Percentiles rank a stretch among this genome's conserved stretches.
Conservation (phyloP, 768 basidiomycete genomes). For the Suillus fuscotomentosus region DNA sequence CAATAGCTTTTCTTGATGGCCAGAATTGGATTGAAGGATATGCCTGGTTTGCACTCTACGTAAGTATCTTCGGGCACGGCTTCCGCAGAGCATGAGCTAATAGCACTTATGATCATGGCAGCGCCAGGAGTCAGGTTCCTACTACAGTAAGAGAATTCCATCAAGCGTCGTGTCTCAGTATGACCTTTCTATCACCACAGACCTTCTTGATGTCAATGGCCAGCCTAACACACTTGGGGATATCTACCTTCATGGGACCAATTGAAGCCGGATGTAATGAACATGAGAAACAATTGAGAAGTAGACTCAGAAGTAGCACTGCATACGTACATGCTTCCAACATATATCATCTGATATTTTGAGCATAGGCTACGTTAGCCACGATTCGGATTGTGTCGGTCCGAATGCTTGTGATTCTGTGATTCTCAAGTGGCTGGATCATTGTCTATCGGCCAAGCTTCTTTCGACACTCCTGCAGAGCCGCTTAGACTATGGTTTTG, state of each 20-base stretch:
- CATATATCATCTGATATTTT: background rate
- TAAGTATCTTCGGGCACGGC: conserved; percentile 2
- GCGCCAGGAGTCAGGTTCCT: conserved; percentile 39
- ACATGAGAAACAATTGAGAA: background rate
- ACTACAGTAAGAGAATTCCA: conserved; percentile 38
- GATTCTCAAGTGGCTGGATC: background rate
- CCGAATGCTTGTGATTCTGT: conserved; percentile 1
- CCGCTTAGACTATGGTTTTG: background rate
- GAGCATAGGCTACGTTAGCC: too few relatives aligned
- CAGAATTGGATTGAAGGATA: conserved; percentile 16
- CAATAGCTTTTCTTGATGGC: conserved; percentile 11
- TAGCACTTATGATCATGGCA: conserved; percentile 14
- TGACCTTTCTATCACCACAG: conserved; percentile 22
- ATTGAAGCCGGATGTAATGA: background rate
- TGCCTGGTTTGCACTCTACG: conserved; percentile 19
- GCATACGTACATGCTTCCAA: background rate
- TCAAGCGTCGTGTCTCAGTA: background rate
- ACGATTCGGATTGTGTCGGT: background rate
- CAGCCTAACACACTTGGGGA: conserved; percentile 45
- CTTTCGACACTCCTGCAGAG: background rate
- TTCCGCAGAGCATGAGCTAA: background rate
- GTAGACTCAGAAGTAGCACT: background rate
- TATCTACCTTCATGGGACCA: conserved; percentile 38
- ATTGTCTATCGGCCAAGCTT: background rate
- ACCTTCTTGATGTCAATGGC: conserved; percentile 43